Conservation (phyloP, 257 asterid species). For the Nicotiana tabacum region DNA sequence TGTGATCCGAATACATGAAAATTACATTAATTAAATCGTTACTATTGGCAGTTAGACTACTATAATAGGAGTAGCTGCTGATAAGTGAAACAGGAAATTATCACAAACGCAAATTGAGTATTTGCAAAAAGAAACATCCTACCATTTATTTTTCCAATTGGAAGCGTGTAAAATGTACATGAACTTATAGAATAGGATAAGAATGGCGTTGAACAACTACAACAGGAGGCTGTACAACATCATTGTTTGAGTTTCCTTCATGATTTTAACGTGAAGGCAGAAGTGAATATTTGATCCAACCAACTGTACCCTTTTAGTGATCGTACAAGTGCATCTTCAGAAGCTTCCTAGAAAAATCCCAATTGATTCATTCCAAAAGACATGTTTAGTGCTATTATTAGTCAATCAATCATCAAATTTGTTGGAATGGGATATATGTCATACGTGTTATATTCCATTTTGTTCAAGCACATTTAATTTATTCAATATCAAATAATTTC, state of each 20-base stretch:
- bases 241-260: too few species aligned
- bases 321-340: background rate
- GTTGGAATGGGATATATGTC: too few species aligned
- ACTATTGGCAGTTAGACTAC: background rate
- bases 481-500: too few species aligned
- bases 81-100: background rate
- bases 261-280: background rate
- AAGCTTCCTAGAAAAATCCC: slow-evolving; percentile 3
- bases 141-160: background rate
- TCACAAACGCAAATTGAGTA: background rate
- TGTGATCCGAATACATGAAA: background rate
- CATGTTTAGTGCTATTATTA: background rate
- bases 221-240: background rate
- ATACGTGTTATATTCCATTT: too few species aligned
- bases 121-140: background rate
- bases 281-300: background rate
- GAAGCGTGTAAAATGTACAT: background rate
- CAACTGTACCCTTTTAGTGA: background rate
- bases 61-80: background rate
- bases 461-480: too few species aligned
- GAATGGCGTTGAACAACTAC: background rate
- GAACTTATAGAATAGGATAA: background rate
- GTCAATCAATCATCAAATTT: background rate
- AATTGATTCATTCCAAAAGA: background rate
- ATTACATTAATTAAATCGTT: background rate